Evolutionary conservation across 2,329 filamentous ascomycete species (phyloP), one percentile per base, ranked within the genome.

Genomic region (Aspergillus quadricinctus): DNA sequence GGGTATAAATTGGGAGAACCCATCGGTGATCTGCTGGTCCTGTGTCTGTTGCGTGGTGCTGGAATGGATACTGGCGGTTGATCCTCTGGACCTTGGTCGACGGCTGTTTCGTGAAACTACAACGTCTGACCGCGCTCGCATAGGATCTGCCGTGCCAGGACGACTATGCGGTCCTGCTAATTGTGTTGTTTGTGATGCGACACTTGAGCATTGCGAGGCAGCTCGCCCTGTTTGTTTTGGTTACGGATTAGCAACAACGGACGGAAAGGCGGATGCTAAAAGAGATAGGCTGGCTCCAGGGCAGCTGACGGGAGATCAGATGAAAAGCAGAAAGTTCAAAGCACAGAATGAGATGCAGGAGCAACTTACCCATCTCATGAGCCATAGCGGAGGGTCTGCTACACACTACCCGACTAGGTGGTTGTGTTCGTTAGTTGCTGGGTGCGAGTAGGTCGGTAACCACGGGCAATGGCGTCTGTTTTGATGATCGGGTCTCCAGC

Each of bases 31-130:
- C 53, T 75, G 73, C 52, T 76, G 73, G 50, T 77, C 75, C 52
- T 75, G 74, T 31, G 72, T 74, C 55, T 75, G 72, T 61, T 77
- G 74, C 41, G 75, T 76, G 17, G 73, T 75, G 57, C 70, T 77
- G n/a, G 77, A 79, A 59, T 78, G 76, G 50, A 78, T 74, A 59
- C 77, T 79, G 35, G 76, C 72, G 9, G 77, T 78, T 48, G 76
- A 78, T 35, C 75, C 77, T 67, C 76, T 69, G 35, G 77, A 79
- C 54, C 76, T 69, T 51, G 77, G 74, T 52, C 74, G 75, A 51
- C 72, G 73, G 63, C 67, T 69, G 57, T 66, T 70, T 51, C 73
- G 69, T 11, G 75, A 76, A n/a, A 73, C 57, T 53, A 68, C 63
- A 27, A 69, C 75, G 60, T 74, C 74, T 7, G 75, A 77, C 17